These are phyloP conservation scores for Cotoneaster glaucophyllus DNA, from an alignment of 306 rosid genomes.

Conservation along the genomic window DNA sequence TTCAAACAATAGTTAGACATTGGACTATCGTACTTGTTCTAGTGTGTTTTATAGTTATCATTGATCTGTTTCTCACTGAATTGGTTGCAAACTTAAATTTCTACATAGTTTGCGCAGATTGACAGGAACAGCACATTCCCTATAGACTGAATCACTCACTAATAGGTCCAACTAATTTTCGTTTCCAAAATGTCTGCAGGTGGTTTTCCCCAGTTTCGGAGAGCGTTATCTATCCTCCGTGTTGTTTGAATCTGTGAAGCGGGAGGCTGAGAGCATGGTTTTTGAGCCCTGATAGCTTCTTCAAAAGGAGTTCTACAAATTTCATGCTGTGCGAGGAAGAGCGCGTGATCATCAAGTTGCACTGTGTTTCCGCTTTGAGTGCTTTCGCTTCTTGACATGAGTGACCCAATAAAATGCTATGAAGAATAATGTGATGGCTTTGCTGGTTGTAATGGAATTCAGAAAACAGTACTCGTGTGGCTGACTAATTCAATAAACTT, in stretches of 20 bases:
- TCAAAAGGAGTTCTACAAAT: background rate
- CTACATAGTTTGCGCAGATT: background rate
- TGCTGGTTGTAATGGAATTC: background rate
- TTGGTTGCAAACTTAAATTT: background rate
- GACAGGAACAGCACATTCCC: background rate
- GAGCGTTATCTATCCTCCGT: conserved; percentile 81
- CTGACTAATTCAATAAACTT: background rate
- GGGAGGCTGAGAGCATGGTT: conserved; percentile 57
- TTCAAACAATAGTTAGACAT: background rate
- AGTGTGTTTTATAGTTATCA: conserved; percentile 13
- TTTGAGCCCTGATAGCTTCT: conserved; percentile 39
- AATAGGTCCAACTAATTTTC: conserved; percentile 1
- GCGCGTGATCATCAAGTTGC: conserved; percentile 8
- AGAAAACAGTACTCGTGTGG: background rate
- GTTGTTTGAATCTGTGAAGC: conserved; percentile 58
- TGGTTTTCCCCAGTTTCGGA: conserved; percentile 80
- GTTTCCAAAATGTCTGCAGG: conserved; percentile 31
- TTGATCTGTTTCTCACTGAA: background rate
- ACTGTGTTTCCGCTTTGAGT: background rate
- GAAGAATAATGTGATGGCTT: background rate
- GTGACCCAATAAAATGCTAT: conserved; percentile 6
- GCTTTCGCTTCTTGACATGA: background rate
- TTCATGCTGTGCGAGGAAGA: conserved; percentile 6
- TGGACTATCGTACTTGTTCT: conserved; percentile 29
- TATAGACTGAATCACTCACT: background rate